Conservation (phyloP, 140 eudicot species). For the Anethum foeniculum region DNA sequence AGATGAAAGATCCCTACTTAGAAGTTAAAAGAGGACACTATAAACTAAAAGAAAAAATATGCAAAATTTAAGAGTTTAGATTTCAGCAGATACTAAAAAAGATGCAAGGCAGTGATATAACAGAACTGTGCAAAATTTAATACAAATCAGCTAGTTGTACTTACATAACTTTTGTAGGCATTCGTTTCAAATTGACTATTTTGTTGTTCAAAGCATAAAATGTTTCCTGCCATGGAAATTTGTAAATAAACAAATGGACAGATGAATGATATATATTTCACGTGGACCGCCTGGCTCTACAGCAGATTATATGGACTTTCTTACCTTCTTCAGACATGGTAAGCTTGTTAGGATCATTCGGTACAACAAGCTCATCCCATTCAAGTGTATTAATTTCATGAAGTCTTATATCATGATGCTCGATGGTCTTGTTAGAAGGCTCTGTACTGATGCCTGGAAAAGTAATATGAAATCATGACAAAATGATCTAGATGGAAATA, state of each 20-base stretch:
- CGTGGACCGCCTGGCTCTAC: background rate
- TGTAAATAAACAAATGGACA: background rate
- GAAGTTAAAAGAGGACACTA: background rate
- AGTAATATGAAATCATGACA: background rate
- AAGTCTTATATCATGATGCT: constrained; percentile 61
- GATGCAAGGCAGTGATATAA: background rate
- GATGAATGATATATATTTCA: background rate
- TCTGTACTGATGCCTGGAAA: constrained; percentile 26
- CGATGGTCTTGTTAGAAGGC: constrained; percentile 35
- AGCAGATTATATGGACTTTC: constrained; percentile 4
- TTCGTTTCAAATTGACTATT: constrained; percentile 32
- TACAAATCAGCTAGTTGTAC: constrained; percentile 13
- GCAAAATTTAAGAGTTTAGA: background rate
- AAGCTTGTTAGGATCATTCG: constrained; percentile 39
- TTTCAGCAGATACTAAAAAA: background rate
- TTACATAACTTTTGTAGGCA: constrained; percentile 45
- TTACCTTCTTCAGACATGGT: constrained; percentile 46
- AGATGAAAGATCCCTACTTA: background rate
- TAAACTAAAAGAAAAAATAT: background rate
- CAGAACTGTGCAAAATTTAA: background rate
- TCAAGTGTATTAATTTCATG: constrained; percentile 94
- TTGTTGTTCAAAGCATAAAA: constrained; percentile 39
- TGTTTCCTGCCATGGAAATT: constrained; percentile 36
- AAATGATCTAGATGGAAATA: background rate
- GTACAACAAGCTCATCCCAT: constrained; percentile 89